These are phyloP conservation scores for Cryptococcus deneoformans DNA, from an alignment of 1,284 basidiomycete genomes.

Conservation along the genomic window DNA sequence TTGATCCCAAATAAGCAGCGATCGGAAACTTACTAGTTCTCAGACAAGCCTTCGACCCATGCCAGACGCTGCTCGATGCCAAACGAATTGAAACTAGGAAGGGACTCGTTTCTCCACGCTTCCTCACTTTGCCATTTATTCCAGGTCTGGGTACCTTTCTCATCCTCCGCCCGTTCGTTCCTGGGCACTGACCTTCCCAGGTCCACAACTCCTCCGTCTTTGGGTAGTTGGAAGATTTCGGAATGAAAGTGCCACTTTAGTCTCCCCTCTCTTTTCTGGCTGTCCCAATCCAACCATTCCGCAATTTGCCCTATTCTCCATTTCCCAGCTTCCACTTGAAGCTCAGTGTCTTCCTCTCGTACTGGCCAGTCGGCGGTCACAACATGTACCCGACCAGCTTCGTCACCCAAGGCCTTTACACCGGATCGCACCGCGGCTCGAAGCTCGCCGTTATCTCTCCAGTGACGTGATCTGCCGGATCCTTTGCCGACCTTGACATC, in stretches of 20 bases:
- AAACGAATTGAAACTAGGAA: constrained; percentile 44
- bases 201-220: constrained; percentile 16
- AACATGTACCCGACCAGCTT: constrained; percentile 32
- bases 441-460: constrained; percentile 44
- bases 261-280: constrained; percentile 8
- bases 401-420: constrained; percentile 17
- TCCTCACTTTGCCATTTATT: constrained; percentile 20
- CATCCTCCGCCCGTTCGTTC: background rate
- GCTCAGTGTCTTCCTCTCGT: constrained; percentile 5
- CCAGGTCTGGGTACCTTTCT: background rate
- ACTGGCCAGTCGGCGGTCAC: constrained; percentile 33
- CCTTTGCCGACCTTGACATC: background rate
- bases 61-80: constrained; percentile 36
- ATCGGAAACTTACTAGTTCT: constrained; percentile 32
- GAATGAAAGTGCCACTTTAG: constrained; percentile 42
- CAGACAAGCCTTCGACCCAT: constrained; percentile 30
- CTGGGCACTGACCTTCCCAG: background rate
- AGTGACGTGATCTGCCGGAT: constrained; percentile 23
- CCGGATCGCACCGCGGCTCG: constrained; percentile 36
- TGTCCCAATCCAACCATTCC: constrained; percentile 36
- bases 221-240: constrained; percentile 34
- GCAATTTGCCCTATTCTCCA: constrained; percentile 41
- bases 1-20: background rate
- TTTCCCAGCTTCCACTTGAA: constrained; percentile 1
- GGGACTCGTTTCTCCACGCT: constrained; percentile 26